Evolutionary conservation across 345 rosid species (phyloP).

Genomic region (Linum lewisii): DNA sequence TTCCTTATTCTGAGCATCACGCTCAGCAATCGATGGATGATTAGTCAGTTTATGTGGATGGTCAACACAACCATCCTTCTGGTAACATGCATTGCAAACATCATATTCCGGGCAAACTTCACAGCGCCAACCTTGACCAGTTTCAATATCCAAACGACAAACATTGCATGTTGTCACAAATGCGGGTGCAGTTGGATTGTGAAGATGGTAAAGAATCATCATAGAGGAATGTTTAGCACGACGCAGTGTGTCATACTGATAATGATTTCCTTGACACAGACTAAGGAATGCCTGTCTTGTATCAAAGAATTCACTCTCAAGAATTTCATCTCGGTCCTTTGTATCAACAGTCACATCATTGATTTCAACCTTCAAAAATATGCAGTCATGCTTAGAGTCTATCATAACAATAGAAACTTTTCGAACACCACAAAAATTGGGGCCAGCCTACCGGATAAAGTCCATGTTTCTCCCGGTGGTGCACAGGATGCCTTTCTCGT

Average conservation of each 20-base stretch:
- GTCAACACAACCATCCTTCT: slow-evolving; percentile 64
- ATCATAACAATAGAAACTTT: background rate
- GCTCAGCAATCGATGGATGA: slow-evolving; percentile 79
- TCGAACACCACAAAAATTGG: slow-evolving; percentile 3
- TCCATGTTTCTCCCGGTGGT: slow-evolving; percentile 62
- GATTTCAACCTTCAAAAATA: slow-evolving; percentile 53
- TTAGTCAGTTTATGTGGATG: slow-evolving; percentile 97
- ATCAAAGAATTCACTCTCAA: slow-evolving; percentile 93
- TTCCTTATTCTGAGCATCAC: slow-evolving; percentile 94
- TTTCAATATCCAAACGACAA: slow-evolving; percentile 86
- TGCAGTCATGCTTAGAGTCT: slow-evolving; percentile 8
- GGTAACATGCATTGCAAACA: slow-evolving; percentile 81
- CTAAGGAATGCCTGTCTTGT: slow-evolving; percentile 97
- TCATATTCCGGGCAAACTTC: slow-evolving; percentile 96
- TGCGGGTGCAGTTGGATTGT: slow-evolving; percentile 98
- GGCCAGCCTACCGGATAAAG: slow-evolving; percentile 63
- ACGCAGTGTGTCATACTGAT: slow-evolving; percentile 94
- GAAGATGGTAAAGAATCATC: slow-evolving; percentile 99
- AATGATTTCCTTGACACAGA: slow-evolving; percentile 98
- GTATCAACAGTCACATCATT: slow-evolving; percentile 65
- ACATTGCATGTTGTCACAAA: slow-evolving; percentile 85
- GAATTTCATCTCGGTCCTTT: slow-evolving; percentile 91
- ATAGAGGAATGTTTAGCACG: slow-evolving; percentile 98
- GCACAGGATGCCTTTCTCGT: slow-evolving; percentile 73
- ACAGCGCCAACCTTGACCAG: slow-evolving; percentile 99